phyloP scores from a whole-genome alignment of 306 rosid species.

The Dalbergia cultrata region DNA sequence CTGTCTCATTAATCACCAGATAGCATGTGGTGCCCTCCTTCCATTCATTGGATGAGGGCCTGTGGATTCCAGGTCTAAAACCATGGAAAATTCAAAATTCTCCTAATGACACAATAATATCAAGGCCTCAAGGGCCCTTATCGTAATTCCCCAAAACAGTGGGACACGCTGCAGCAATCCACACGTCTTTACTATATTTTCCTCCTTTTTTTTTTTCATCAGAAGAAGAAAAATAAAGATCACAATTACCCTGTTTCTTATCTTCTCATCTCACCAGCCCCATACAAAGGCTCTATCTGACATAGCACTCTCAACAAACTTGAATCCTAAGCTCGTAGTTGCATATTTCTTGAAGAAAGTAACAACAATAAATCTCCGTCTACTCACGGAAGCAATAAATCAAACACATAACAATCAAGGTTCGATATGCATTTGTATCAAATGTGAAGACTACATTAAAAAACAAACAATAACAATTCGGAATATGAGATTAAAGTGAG shows the following conservation, averaged over 20 bases:
- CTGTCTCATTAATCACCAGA: conserved; percentile 44
- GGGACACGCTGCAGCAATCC: neutral
- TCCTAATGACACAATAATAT: neutral
- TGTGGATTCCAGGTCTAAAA: conserved; percentile 46
- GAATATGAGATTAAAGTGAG: no score
- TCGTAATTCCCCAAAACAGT: neutral
- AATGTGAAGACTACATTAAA: no score
- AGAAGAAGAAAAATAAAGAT: neutral
- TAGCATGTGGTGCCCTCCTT: conserved; percentile 38
- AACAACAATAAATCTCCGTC: no score
- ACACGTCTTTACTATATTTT: neutral
- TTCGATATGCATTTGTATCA: no score
- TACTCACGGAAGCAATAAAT: no score
- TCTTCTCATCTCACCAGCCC: conserved; percentile 6
- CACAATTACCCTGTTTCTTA: conserved; percentile 12
- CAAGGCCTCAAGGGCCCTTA: neutral
- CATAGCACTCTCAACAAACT: conserved; percentile 47
- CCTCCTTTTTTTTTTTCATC: no score
- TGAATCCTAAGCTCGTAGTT: neutral
- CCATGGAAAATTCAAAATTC: conserved; percentile 39
- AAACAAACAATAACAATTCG: no score
- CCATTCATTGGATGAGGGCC: neutral
- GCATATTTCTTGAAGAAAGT: no score
- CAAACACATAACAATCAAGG: no score
- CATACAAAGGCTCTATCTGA: neutral